Conservation (phyloP, 73 alveolate species). For the Uronychia setigera region DNA sequence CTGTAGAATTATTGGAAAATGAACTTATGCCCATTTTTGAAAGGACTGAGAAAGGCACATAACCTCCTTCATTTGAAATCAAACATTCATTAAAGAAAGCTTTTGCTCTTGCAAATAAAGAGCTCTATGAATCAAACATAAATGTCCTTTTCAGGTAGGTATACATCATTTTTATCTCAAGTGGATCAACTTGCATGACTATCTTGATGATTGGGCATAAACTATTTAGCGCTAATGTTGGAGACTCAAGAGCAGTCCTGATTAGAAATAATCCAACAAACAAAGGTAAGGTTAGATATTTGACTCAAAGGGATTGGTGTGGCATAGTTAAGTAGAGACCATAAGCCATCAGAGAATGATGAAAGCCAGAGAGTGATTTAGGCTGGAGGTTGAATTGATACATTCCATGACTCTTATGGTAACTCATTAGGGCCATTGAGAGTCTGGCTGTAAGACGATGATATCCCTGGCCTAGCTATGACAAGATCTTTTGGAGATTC, state of each 20-base stretch:
- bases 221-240: constrained; percentile 81
- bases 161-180: background rate
- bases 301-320: constrained; percentile 46
- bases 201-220: constrained; percentile 52
- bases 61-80: background rate
- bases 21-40: background rate
- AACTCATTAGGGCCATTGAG: constrained; percentile 89
- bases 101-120: background rate
- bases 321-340: constrained; percentile 75
- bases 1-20: background rate
- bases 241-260: constrained; percentile 83
- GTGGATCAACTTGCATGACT: constrained; percentile 8
- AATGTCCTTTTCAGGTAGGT: background rate
- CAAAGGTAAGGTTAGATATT: background rate
- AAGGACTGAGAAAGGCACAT: background rate
- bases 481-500: constrained; percentile 88
- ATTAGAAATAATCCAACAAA: background rate
- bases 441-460: constrained; percentile 86
- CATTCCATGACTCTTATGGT: constrained; percentile 87
- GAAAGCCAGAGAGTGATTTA: constrained; percentile 70
- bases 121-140: background rate
- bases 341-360: constrained; percentile 78
- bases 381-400: constrained; percentile 84
- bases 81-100: background rate
- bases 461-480: constrained; percentile 92